These are phyloP conservation scores for Phlegmacium glaucopus DNA, from an alignment of 768 basidiomycete species.

Conservation along the genomic window DNA sequence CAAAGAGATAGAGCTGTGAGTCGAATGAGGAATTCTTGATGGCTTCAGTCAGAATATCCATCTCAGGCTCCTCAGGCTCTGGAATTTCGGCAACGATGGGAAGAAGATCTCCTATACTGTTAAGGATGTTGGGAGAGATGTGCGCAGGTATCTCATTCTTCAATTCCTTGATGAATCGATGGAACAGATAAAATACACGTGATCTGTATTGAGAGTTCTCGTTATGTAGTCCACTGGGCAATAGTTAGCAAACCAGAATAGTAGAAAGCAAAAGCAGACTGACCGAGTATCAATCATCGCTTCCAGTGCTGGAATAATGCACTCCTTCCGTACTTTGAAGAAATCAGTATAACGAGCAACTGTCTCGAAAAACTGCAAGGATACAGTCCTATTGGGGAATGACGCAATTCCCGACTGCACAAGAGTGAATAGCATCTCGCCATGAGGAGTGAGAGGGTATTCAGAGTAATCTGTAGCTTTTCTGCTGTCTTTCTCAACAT, in stretches of 20 bases:
- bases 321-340: constrained; percentile 90
- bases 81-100: constrained; percentile 74
- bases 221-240: constrained; percentile 80
- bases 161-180: constrained; percentile 85
- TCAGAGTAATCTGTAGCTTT: constrained; percentile 69
- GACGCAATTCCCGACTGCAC: constrained; percentile 78
- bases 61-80: constrained; percentile 68
- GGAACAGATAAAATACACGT: constrained; percentile 88
- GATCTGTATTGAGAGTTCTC: constrained; percentile 63
- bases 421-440: constrained; percentile 83
- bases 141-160: constrained; percentile 73
- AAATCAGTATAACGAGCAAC: constrained; percentile 92
- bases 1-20: constrained; percentile 92
- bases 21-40: constrained; percentile 77
- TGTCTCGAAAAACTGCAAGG: constrained; percentile 91
- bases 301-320: constrained; percentile 81
- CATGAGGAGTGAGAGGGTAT: constrained; percentile 85
- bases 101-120: constrained; percentile 74
- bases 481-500: constrained; percentile 62
- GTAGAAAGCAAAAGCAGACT: constrained; percentile 20
- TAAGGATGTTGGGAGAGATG: constrained; percentile 68
- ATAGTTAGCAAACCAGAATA: not conserved
- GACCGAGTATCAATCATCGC: constrained; percentile 85
- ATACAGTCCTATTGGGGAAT: constrained; percentile 82
- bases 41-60: constrained; percentile 75